Conservation (phyloP, 371 early-diverging fungal species). For the Apophysomyces sp. region DNA sequence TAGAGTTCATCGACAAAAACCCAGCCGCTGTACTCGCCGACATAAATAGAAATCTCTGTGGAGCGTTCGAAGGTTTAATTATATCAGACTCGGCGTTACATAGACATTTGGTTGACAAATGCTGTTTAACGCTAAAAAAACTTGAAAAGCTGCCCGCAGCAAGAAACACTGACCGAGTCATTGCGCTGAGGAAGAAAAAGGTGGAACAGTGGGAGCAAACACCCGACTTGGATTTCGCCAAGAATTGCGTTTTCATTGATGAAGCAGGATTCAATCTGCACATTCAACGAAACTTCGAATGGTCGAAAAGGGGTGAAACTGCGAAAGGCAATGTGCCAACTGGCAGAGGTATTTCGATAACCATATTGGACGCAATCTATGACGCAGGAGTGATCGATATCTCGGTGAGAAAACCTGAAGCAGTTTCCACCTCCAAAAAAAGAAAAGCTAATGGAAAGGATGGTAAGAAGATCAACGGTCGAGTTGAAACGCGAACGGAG, state of each 20-base stretch:
- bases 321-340: not conserved
- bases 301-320: too few relatives aligned
- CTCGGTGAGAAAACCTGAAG: too few relatives aligned
- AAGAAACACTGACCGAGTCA: constrained; percentile 10
- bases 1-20: too few relatives aligned
- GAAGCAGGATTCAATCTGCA: constrained; percentile 13
- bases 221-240: too few relatives aligned
- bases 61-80: too few relatives aligned
- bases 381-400: not conserved
- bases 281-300: constrained; percentile 6
- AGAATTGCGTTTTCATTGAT: constrained; percentile 12
- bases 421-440: too few relatives aligned
- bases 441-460: too few relatives aligned
- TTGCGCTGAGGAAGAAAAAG: constrained; percentile 6
- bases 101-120: constrained; percentile 10
- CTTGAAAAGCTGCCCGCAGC: constrained; percentile 15
- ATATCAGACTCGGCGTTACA: too few relatives aligned
- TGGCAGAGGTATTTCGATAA: not conserved
- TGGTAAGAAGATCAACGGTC: not conserved
- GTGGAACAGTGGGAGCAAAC: constrained; percentile 9
- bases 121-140: constrained; percentile 8
- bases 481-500: constrained; percentile 2
- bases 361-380: not conserved
- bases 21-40: too few relatives aligned
- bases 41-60: too few relatives aligned